Base-by-base conservation (phyloP, 805 yeast species). In the Vanderwaltozyma tropicalis region DNA sequence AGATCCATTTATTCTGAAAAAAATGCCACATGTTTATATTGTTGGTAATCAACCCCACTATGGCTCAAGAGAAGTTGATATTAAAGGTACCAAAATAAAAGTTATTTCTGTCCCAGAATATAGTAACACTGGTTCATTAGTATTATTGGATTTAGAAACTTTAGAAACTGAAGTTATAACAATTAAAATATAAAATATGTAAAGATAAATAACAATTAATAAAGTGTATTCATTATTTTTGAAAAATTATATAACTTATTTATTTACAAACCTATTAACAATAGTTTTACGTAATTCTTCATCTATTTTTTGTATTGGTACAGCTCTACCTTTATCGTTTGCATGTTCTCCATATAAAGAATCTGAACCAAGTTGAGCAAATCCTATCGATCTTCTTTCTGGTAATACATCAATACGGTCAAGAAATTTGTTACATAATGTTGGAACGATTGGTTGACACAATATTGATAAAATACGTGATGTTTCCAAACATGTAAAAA, bases 1-100 rank as follows among this genome's bases (percentile, higher is more conserved):
- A 2, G 97, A 92, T 57, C 97, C 97, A 3, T 86, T 89, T 57
- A 66, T 78, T 2, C 63, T 92, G n/a, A 63, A 63, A 9, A 84
- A 83, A 50, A 74, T 83, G 14, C 97, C 97, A 1, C 88, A 86
- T 54, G 80, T 88, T 3, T 86, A 82, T 52, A 76, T 85, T 48
- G 85, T 75, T 3, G 97, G 96, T 0, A 89, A 88, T 53, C 95
- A 86, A 57, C 74, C 79, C 0, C 53, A 57, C 24, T 86, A 68
- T 55, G 79, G 69, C 33, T 57, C 76, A 1, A 64, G 69, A 21
- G 36, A 58, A 3, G 46, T 72, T 14, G 52, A 59, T 20, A 49
- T 72, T 1, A 55, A 58, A 19, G 62, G 55, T 3, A 55, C 60
- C 8, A 62, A 62, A 25, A 74, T 80, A 9, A 63, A 77, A 34